Evolutionary conservation across 2,329 filamentous ascomycete genomes (phyloP).

Genomic region (Chaetothyriales sp.): DNA sequence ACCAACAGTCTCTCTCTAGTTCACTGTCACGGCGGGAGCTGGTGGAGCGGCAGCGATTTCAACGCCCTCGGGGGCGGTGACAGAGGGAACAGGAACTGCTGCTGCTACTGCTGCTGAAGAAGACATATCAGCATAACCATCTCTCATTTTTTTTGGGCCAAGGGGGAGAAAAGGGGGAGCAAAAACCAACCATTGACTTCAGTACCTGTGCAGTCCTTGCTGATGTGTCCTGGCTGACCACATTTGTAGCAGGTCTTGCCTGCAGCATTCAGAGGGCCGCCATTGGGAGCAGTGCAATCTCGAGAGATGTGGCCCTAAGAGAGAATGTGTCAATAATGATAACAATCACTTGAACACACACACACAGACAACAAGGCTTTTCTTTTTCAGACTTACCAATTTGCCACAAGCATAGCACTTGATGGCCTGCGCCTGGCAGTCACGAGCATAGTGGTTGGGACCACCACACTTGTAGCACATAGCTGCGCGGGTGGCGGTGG

Average conservation of each 20-base stretch:
- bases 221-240: conserved; percentile 89
- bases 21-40: conserved; percentile 10
- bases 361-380: no score
- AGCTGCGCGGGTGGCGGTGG: conserved; percentile 35
- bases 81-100: conserved; percentile 9
- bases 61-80: conserved; percentile 9
- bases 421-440: conserved; percentile 97
- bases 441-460: conserved; percentile 94
- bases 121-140: conserved; percentile 1
- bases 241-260: conserved; percentile 99
- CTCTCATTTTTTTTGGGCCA: neutral
- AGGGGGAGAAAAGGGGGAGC: no score
- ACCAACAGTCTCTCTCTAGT: neutral
- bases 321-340: conserved; percentile 5
- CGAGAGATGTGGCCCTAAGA: conserved; percentile 67
- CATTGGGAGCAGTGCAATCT: conserved; percentile 94
- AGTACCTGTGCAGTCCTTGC: conserved; percentile 79
- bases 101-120: no score
- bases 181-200: conserved; percentile 31
- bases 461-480: conserved; percentile 60
- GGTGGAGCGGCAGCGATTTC: conserved; percentile 9
- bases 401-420: conserved; percentile 97
- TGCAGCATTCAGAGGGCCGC: conserved; percentile 83
- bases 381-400: conserved; percentile 42
- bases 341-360: no score